Evolutionary conservation across 1,284 basidiomycete species (phyloP).

Genomic region (Sporisorium iseilematis-ciliati): DNA sequence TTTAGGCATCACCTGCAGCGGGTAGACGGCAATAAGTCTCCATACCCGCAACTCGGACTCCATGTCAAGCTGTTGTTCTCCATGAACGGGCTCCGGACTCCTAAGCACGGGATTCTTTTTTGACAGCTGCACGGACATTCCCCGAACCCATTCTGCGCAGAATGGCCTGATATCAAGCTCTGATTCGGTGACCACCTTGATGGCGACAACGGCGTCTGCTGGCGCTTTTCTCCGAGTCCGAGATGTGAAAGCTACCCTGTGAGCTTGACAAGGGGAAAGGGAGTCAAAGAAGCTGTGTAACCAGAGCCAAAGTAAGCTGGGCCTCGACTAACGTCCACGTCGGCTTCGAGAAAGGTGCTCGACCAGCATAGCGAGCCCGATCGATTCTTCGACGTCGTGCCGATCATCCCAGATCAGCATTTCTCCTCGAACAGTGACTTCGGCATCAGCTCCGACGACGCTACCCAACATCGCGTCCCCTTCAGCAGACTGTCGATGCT

Average conservation of each 20-base stretch:
- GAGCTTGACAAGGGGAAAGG: background rate
- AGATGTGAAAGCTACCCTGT: background rate
- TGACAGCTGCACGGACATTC: too few species aligned
- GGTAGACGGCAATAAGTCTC: background rate
- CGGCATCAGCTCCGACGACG: too few species aligned
- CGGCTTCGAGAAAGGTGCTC: background rate
- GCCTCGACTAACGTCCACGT: background rate
- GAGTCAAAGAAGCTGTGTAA: background rate
- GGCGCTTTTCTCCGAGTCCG: background rate
- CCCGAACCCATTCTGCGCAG: too few species aligned
- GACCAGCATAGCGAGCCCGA: background rate
- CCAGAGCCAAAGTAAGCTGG: too few species aligned
- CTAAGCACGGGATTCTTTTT: too few species aligned
- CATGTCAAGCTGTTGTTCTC: too few species aligned
- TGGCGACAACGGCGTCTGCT: constrained; percentile 1
- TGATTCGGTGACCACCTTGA: background rate
- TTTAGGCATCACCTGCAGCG: constrained; percentile 9
- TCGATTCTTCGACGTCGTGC: background rate
- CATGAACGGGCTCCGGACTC: too few species aligned
- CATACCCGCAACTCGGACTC: background rate
- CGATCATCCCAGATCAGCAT: background rate
- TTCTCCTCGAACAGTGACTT: too few species aligned
- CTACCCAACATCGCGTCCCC: too few species aligned
- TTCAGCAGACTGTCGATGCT: too few species aligned
- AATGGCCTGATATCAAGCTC: too few species aligned